Conservation (phyloP, 148 eudicot genomes). For the Rhododendron ferrugineum region DNA sequence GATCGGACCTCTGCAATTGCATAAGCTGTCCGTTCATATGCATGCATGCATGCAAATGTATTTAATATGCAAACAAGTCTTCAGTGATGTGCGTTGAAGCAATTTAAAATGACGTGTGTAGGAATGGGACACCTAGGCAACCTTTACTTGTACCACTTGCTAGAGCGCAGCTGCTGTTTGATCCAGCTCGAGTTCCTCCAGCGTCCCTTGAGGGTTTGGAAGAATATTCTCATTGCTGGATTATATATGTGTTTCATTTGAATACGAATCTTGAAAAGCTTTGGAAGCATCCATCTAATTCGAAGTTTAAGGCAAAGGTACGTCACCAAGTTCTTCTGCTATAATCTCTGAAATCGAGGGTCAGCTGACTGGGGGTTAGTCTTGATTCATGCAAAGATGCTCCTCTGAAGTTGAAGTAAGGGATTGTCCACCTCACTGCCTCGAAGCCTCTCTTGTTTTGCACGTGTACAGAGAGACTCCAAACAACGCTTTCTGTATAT, state of each 20-base stretch:
- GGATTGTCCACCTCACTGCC: too few relatives aligned
- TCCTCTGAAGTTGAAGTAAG: too few relatives aligned
- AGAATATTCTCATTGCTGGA: slow-evolving; percentile 90
- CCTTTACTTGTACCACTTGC: slow-evolving; percentile 96
- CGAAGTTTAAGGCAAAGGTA: slow-evolving; percentile 91
- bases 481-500: background rate
- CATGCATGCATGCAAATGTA: background rate
- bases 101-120: slow-evolving; percentile 17
- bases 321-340: too few relatives aligned
- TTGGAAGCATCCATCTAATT: slow-evolving; percentile 77
- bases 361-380: too few relatives aligned
- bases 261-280: slow-evolving; percentile 90
- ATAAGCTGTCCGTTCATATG: background rate
- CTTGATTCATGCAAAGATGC: too few relatives aligned
- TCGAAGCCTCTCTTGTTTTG: too few relatives aligned
- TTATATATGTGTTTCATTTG: slow-evolving; percentile 84
- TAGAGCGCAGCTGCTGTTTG: slow-evolving; percentile 67
- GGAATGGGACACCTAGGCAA: slow-evolving; percentile 98
- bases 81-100: background rate
- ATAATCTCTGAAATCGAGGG: too few relatives aligned
- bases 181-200: slow-evolving; percentile 68
- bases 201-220: slow-evolving; percentile 92
- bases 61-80: background rate
- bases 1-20: background rate
- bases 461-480: too few relatives aligned